Evolutionary conservation across 495 filamentous ascomycete species (phyloP).

Genomic region (Amniculicola lignicola): DNA sequence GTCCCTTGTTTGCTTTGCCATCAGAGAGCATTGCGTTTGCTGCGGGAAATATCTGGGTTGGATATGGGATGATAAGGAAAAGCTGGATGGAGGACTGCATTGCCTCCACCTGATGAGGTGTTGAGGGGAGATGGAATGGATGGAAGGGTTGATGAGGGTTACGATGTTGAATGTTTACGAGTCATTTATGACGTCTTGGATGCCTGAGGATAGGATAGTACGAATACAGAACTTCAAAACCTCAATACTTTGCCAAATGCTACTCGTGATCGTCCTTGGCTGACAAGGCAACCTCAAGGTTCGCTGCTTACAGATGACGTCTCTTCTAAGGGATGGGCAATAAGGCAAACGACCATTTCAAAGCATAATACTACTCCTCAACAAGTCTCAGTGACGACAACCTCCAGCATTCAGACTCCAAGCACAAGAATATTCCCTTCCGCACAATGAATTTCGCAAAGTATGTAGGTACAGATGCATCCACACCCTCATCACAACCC

Average conservation of each 20-base stretch:
- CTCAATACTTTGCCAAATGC: neutral
- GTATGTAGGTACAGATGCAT: no score
- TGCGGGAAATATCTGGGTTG: constrained; percentile 19
- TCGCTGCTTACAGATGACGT: no score
- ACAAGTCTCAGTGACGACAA: neutral
- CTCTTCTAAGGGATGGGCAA: no score
- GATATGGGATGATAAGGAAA: constrained; percentile 13
- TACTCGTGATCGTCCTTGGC: neutral
- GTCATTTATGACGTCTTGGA: neutral
- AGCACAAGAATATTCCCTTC: no score
- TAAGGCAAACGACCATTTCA: no score
- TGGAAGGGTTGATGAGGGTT: neutral
- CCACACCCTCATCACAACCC: no score
- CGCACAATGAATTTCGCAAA: no score
- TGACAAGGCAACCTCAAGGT: neutral
- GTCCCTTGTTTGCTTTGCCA: constrained; percentile 27
- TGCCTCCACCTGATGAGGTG: constrained; percentile 18
- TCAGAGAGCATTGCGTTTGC: constrained; percentile 26
- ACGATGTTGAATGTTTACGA: neutral
- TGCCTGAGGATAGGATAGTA: neutral
- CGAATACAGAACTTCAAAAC: neutral
- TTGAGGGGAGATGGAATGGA: constrained; percentile 9
- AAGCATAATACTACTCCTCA: no score
- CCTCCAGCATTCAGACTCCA: no score
- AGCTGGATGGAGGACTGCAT: neutral